Evolutionary conservation across 164 flowering plant species (phyloP), one percentile per base, ranked within the genome.

Genomic region (Aristolochia contorta): DNA sequence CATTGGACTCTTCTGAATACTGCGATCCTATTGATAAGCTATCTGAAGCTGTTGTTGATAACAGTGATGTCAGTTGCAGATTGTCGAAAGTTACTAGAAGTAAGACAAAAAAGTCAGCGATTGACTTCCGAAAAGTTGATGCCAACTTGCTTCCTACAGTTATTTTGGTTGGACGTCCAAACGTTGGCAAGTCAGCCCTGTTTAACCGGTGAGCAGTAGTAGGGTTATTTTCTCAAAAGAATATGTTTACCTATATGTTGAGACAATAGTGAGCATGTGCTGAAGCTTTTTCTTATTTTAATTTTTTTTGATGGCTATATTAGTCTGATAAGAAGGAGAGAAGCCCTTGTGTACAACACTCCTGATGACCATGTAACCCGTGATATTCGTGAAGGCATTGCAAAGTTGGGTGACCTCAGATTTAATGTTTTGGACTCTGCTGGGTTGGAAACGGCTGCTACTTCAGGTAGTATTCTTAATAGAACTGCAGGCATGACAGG

Each of bases 301-400:
- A 22, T 2, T 27, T 30, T 56, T 30, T 2, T 10, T 54, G 30
- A 43, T 41, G 48, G 30, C 13, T 46, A 16, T 51, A 69, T 56
- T 58, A 85, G 96, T 65, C 77, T 93, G 65, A 88, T 88, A 61
- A 75, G 86, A 57, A 83, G 97, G 72, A 86, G 99, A 71, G 97
- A 93, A 76, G 99, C 97, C 59, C 94, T 90, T 66, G 99, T 90
- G 19, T 93, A 81, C 75, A 88, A 93, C 65, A 90, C 97, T 12
- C 97, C 97, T 47, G 88, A 71, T 70, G 99, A 82, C 70, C 99
- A 93, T 78, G 99, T 93, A 47, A 90, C 99, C 20, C 80, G 99
- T 45, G 99, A 93, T 67, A 77, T 93, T 32, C 78, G 97, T 50
- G 96, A 93, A 75, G 99, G 97, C 16, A 66, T 90, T 72, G 99